These are phyloP conservation scores for Penicillium sp. DNA, from an alignment of 2,329 filamentous ascomycete genomes.

Conservation along the genomic window DNA sequence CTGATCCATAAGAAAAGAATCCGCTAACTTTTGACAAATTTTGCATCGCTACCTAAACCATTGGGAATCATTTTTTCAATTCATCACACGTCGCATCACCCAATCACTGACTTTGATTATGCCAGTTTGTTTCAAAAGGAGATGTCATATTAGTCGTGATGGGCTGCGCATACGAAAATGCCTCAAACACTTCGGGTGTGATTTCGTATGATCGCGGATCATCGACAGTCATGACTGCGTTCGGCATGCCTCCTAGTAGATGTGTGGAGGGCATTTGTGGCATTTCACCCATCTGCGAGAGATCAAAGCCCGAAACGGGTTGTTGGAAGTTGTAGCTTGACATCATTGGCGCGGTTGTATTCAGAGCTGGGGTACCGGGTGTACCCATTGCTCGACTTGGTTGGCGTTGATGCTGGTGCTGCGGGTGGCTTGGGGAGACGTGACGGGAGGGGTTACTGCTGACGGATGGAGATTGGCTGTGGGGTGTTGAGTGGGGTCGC, in stretches of 20 bases:
- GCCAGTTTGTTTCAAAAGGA: conserved; percentile 31
- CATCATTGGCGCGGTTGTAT: conserved; percentile 15
- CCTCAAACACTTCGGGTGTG: conserved; percentile 46
- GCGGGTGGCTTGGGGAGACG: conserved; percentile 19
- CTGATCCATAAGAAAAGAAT: neutral
- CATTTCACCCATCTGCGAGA: conserved; percentile 23
- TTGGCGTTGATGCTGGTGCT: conserved; percentile 15
- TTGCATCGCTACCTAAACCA: conserved; percentile 1
- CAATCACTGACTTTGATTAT: conserved; percentile 10
- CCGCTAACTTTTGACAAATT: conserved; percentile 1
- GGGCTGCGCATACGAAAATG: conserved; percentile 46
- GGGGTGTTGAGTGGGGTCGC: conserved; percentile 14
- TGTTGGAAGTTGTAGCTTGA: conserved; percentile 27
- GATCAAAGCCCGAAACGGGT: conserved; percentile 23
- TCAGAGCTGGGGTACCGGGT: conserved; percentile 13
- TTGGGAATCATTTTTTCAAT: conserved; percentile 13
- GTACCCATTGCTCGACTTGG: conserved; percentile 17
- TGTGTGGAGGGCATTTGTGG: conserved; percentile 30
- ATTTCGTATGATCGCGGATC: conserved; percentile 42
- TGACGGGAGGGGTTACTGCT: conserved; percentile 22
- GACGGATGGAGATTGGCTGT: conserved; percentile 30
- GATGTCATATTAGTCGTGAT: conserved; percentile 45
- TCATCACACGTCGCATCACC: neutral
- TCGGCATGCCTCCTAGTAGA: conserved; percentile 33
- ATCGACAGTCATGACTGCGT: conserved; percentile 40